Base-by-base conservation (phyloP, 2,329 filamentous ascomycete species). In the Cladophialophora exuberans region DNA sequence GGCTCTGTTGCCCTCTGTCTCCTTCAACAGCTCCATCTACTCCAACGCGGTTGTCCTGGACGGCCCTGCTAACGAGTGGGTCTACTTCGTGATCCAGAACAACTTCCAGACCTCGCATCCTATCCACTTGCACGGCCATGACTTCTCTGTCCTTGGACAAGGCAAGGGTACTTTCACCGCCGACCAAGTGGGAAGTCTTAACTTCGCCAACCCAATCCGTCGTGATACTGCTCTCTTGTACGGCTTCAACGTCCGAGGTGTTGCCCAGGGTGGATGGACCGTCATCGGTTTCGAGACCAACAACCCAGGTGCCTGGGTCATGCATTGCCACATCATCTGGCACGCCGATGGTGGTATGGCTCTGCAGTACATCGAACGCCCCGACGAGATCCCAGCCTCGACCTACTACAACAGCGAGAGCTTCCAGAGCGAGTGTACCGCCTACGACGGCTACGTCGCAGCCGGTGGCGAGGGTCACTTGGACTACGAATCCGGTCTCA, bases 321-420 rank as follows among this genome's bases (percentile, higher is more conserved):
- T 91, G 73, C 88, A 91, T 71, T 92, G 88, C 71, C 89, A 93
- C 68, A 86, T 92, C 49, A 87, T 89, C 66, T 93, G 87, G 87
- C 87, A 90, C 67, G 76, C 89, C 54, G 73, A 79, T 1, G 83
- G 83, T 2, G 87, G 87, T n/a, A 76, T 90, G 33, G 75, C 72
- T 15, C 68, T 83, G 33, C 78, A 83, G 43, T 64, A 54, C 52
- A 41, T 64, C 13, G 62, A 64, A 50, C 56, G 49, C 25, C 62
- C 62, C 1, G 33, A 22, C n/a, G 47, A 48, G 15, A 62, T 62
- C 41, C 23, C 47, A n/a, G 59, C 59, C 17, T 10, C 13, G 3
- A 25, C 49, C 22, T 62, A 64, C 44, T 60, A 52, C 47, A 26
- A 42, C 42, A 54, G 55, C 31, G 6, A 31, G 6, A 26, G 17